These are phyloP conservation scores for Boletus subcaerulescens DNA, from an alignment of 768 basidiomycete species.

Conservation along the genomic window DNA sequence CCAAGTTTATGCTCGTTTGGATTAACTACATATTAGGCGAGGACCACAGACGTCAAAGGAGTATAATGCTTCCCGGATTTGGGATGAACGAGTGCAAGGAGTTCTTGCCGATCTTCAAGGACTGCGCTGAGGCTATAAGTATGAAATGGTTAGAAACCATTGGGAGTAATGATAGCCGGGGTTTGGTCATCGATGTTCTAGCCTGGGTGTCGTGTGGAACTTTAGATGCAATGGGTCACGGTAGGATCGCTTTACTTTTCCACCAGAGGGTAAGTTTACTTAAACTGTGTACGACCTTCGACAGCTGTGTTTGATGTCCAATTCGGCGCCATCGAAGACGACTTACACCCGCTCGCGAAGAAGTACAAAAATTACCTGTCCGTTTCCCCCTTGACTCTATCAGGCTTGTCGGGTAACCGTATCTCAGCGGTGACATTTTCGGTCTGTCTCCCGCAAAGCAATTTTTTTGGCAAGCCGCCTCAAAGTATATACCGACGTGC, in stretches of 20 bases:
- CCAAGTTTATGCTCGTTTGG: slow-evolving; percentile 5
- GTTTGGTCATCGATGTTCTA: slow-evolving; percentile 16
- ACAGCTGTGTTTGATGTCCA: slow-evolving; percentile 45
- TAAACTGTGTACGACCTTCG: neutral
- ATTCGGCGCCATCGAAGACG: neutral
- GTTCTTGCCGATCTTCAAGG: slow-evolving; percentile 48
- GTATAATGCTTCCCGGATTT: slow-evolving; percentile 54
- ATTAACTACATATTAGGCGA: slow-evolving; percentile 24
- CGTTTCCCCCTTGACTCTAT: neutral
- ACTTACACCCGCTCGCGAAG: slow-evolving; percentile 1
- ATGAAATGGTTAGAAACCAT: slow-evolving; percentile 19
- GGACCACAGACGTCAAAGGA: slow-evolving; percentile 51
- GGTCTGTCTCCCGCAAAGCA: slow-evolving; percentile 4
- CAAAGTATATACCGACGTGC: slow-evolving; percentile 2
- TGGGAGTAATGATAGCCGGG: neutral
- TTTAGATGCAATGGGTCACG: slow-evolving; percentile 47
- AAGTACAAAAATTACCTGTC: slow-evolving; percentile 6
- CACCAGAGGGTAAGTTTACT: too few relatives aligned
- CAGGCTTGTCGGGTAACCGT: neutral
- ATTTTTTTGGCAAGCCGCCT: slow-evolving; percentile 6
- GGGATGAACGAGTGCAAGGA: slow-evolving; percentile 48
- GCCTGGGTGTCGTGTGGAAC: slow-evolving; percentile 39
- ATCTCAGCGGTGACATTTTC: slow-evolving; percentile 7
- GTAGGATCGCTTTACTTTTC: slow-evolving; percentile 19
- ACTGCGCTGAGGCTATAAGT: slow-evolving; percentile 23